A percentile compares a stretch with the other conserved stretches of the same genome.
Evolutionary conservation across 1,284 basidiomycete species (phyloP).

Genomic region (Coriolopsis trogii): DNA sequence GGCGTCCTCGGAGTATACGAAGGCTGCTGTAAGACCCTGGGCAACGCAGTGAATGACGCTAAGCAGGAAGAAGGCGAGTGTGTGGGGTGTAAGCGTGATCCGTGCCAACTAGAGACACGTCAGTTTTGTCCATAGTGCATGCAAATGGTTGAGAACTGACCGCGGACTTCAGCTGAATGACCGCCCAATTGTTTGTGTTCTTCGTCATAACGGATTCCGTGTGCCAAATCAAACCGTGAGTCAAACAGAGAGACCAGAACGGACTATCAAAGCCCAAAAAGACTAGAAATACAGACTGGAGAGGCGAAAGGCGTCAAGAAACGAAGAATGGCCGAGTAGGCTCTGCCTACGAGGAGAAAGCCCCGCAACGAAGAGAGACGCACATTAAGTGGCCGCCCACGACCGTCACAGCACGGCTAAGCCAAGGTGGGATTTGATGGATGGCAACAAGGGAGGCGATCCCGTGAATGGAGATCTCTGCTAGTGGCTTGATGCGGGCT

Average conservation of each 20-base stretch:
- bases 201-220: slow-evolving; percentile 1
- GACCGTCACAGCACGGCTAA: neutral
- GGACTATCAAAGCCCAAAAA: slow-evolving; percentile 23
- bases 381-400: slow-evolving; percentile 10
- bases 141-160: slow-evolving; percentile 4
- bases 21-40: slow-evolving; percentile 48
- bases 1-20: slow-evolving; percentile 49
- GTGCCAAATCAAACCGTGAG: neutral
- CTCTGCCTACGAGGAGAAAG: slow-evolving; percentile 13
- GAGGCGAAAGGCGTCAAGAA: neutral
- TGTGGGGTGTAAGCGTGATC: slow-evolving; percentile 39
- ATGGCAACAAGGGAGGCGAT: slow-evolving; percentile 20
- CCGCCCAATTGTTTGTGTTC: neutral
- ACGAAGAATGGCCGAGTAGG: slow-evolving; percentile 8
- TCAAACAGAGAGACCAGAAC: neutral
- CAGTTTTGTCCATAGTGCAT: too few species aligned
- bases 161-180: slow-evolving; percentile 17
- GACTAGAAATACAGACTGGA: slow-evolving; percentile 3
- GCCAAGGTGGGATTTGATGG: slow-evolving; percentile 5
- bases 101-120: slow-evolving; percentile 32
- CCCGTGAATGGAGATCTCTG: slow-evolving; percentile 13
- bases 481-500: slow-evolving; percentile 22
- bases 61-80: slow-evolving; percentile 50
- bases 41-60: slow-evolving; percentile 37
- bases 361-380: slow-evolving; percentile 2